phyloP scores from a whole-genome alignment of 805 yeast genomes.

The Yarrowia sp. region DNA sequence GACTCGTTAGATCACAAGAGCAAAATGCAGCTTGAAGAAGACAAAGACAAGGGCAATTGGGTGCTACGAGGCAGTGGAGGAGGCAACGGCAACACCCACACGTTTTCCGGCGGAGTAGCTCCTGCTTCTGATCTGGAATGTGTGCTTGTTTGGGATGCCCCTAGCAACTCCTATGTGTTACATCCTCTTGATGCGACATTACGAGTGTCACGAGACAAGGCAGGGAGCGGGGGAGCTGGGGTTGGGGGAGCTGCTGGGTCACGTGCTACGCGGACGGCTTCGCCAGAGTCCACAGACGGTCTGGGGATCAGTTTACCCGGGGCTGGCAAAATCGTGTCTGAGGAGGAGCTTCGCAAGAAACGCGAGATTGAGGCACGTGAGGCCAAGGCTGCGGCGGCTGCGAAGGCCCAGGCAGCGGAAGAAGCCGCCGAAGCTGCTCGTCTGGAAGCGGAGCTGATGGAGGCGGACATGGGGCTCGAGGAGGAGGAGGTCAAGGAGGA shows the following conservation, averaged over 20 bases:
- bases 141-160: constrained; percentile 35
- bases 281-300: constrained; percentile 24
- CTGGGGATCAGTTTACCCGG: constrained; percentile 27
- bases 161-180: constrained; percentile 7
- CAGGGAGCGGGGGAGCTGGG: not conserved
- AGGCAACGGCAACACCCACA: not conserved
- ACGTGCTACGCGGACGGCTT: constrained; percentile 1
- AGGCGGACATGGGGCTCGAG: constrained; percentile 19
- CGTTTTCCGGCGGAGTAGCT: constrained; percentile 6
- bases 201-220: constrained; percentile 21
- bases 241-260: not conserved
- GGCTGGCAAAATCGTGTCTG: constrained; percentile 21
- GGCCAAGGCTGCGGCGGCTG: constrained; percentile 3
- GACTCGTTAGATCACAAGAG: constrained; percentile 37
- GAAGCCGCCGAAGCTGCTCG: constrained; percentile 31
- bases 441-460: constrained; percentile 28
- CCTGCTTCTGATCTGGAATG: constrained; percentile 15
- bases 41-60: constrained; percentile 29
- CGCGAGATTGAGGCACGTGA: constrained; percentile 12
- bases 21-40: constrained; percentile 32
- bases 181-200: constrained; percentile 15
- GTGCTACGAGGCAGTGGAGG: constrained; percentile 16
- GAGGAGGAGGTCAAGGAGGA: not conserved
- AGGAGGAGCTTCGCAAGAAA: constrained; percentile 31
- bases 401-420: not conserved